Evolutionary conservation across 208 protist species (phyloP).

Genomic region (Wallacemonas sp.): DNA sequence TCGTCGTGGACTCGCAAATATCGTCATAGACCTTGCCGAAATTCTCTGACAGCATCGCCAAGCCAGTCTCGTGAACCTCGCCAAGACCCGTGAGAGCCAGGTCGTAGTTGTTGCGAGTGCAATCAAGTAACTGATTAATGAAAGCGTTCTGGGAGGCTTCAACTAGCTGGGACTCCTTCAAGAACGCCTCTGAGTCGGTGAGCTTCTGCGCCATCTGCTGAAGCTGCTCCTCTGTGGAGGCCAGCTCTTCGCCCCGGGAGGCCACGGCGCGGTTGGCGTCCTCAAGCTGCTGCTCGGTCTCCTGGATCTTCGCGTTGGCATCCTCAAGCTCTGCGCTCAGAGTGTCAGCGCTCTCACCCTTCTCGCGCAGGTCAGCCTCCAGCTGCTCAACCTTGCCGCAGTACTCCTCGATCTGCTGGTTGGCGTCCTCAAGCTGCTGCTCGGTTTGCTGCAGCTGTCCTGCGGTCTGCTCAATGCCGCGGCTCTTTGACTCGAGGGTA

Average conservation of each 20-base stretch:
- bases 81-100: constrained; percentile 28
- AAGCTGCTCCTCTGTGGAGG: constrained; percentile 14
- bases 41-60: constrained; percentile 17
- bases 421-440: constrained; percentile 31
- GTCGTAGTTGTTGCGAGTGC: constrained; percentile 11
- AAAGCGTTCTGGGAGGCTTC: constrained; percentile 9
- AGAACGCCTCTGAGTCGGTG: constrained; percentile 7
- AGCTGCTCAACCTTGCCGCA: background rate
- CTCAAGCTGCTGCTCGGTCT: constrained; percentile 5
- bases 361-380: constrained; percentile 16
- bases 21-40: constrained; percentile 7
- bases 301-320: constrained; percentile 17
- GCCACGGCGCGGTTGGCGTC: constrained; percentile 11
- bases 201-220: constrained; percentile 19
- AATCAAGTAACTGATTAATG: constrained; percentile 21
- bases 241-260: constrained; percentile 15
- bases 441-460: constrained; percentile 21
- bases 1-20: constrained; percentile 6
- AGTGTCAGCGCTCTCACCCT: constrained; percentile 21
- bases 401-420: constrained; percentile 17
- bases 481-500: background rate
- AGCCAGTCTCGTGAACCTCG: constrained; percentile 19
- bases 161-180: constrained; percentile 23
- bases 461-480: background rate
- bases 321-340: constrained; percentile 20